A percentile compares a stretch with the other conserved stretches of the same genome.
phyloP scores from a whole-genome alignment of 352 stramenopile genomes.

The Phytophthora idaei region DNA sequence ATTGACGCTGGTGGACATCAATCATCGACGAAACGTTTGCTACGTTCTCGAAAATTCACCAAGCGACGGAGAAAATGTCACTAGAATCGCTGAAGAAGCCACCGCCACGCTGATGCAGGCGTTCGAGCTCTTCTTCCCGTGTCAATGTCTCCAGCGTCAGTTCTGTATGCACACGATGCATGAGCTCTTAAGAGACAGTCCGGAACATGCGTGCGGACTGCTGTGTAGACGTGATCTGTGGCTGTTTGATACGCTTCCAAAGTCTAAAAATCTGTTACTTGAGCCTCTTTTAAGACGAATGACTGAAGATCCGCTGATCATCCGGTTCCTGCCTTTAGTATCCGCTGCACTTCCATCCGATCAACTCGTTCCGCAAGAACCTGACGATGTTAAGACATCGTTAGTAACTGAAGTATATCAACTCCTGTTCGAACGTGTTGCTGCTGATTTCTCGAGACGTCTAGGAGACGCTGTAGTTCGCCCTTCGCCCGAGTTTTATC shows the following conservation, averaged over 20 bases:
- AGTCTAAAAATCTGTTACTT: conserved; percentile 51
- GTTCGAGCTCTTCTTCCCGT: conserved; percentile 91
- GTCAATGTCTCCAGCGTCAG: conserved; percentile 60
- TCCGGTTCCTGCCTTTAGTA: conserved; percentile 21
- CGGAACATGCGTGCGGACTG: conserved; percentile 13
- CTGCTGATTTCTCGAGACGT: conserved; percentile 23
- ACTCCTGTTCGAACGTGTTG: conserved; percentile 19
- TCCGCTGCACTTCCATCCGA: not conserved
- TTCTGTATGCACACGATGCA: conserved; percentile 60
- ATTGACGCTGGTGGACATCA: conserved; percentile 44
- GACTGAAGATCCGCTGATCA: conserved; percentile 61
- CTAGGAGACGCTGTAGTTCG: conserved; percentile 13
- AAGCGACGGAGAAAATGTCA: conserved; percentile 28
- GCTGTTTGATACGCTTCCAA: conserved; percentile 24
- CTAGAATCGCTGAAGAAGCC: conserved; percentile 47
- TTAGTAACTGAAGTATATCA: conserved; percentile 32
- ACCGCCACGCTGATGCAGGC: conserved; percentile 74
- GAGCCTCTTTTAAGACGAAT: conserved; percentile 67
- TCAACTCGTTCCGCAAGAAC: conserved; percentile 1
- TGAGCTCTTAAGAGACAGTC: conserved; percentile 10
- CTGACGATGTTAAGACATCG: not conserved
- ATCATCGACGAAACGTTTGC: conserved; percentile 27
- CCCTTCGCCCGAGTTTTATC: not conserved
- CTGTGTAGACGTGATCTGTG: conserved; percentile 34
- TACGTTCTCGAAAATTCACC: conserved; percentile 20